A percentile compares a stretch with the other conserved stretches of the same genome.
Evolutionary conservation across 768 basidiomycete species (phyloP).

Genomic region (Pleurotus citrinopileatus): DNA sequence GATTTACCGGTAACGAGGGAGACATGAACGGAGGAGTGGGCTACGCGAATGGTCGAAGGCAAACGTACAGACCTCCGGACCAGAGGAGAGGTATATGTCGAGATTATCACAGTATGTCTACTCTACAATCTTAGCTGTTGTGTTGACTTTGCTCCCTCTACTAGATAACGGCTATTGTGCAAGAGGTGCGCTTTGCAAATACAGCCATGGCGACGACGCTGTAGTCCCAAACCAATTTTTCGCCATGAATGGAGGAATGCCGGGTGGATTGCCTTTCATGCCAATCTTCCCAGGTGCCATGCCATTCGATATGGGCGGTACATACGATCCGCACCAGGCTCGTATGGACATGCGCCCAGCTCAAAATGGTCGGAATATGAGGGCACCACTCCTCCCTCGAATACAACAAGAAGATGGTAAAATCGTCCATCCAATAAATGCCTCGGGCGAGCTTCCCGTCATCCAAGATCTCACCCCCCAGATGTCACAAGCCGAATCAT

Average conservation of each 20-base stretch:
- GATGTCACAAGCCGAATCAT: slow-evolving; percentile 22
- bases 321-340: slow-evolving; percentile 78
- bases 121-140: slow-evolving; percentile 1
- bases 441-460: slow-evolving; percentile 75
- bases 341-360: slow-evolving; percentile 75
- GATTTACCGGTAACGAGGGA: slow-evolving; percentile 23
- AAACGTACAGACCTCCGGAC: slow-evolving; percentile 68
- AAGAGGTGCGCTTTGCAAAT: slow-evolving; percentile 86
- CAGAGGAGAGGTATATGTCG: slow-evolving; percentile 79
- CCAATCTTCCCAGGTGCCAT: slow-evolving; percentile 65
- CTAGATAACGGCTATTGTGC: slow-evolving; percentile 94
- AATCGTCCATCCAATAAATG: slow-evolving; percentile 32
- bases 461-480: slow-evolving; percentile 80
- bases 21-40: slow-evolving; percentile 32
- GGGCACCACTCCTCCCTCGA: slow-evolving; percentile 57
- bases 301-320: slow-evolving; percentile 51
- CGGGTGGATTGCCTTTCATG: slow-evolving; percentile 58
- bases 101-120: slow-evolving; percentile 85
- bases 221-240: slow-evolving; percentile 72
- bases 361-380: slow-evolving; percentile 37
- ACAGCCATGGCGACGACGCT: slow-evolving; percentile 89
- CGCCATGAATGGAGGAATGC: slow-evolving; percentile 43
- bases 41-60: slow-evolving; percentile 45
- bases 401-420: slow-evolving; percentile 45
- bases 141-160: slow-evolving; percentile 11